Evolutionary conservation across 495 filamentous ascomycete genomes (phyloP), one percentile per base, ranked within the genome.

Genomic region (Penicillium canariense): DNA sequence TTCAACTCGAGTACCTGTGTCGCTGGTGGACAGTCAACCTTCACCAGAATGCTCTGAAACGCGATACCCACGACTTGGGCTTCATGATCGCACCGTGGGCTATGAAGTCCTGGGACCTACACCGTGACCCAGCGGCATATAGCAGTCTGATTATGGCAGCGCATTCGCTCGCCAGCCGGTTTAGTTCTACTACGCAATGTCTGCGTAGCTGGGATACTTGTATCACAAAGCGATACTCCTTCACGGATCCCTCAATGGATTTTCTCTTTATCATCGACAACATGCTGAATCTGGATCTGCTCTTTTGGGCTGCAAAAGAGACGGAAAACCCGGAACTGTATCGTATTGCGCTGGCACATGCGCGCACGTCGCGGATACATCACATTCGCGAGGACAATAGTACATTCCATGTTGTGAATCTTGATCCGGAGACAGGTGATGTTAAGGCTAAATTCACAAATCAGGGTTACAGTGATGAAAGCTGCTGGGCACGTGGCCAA

Each of bases 251-350:
- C 2, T 36, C 48, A 0, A 30, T 50, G 14, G 59, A 68, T 32
- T 68, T 68, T 14, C 57, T 68, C 2, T 67, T 79, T 17, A 79
- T 79, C 53, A 74, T 79, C 23, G 76, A 78, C 56, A 78, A 73
- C 55, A 77, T 77, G 76, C 60, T 73, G 45, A 76, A 79, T 49
- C 55, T 78, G 8, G 75, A 74, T 38, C 51, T 79, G n/a, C 53
- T 79, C 4, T 79, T 72, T 54, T 79, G 70, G 60, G 74, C 68
- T 4, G 68, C 71, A 0, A 39, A 59, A n/a, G 59, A 74, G 20
- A 69, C 67, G 5, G 40, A 48, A 7, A 68, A 71, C 48, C n/a
- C 11, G 2, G 39, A 18, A 2, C 59, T 76, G 14, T 55, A 55
- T 23, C 58, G 66, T 5, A 70, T 77, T 4, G 75, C 75, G 0